Evolutionary conservation across 805 yeast genomes (phyloP).

Genomic region (Jamesozyma gamospora): DNA sequence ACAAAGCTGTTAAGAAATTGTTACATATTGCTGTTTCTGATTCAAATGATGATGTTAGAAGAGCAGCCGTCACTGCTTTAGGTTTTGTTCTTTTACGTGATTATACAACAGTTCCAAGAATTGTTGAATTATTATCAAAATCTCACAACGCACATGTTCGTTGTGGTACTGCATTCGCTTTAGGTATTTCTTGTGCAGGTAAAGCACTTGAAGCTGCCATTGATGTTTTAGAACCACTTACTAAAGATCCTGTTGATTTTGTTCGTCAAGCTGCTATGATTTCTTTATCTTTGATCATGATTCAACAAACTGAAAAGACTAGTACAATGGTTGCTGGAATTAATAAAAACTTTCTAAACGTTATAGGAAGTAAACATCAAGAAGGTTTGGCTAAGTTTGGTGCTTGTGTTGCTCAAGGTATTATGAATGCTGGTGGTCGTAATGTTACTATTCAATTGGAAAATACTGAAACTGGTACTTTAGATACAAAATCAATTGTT

Average conservation of each 20-base stretch:
- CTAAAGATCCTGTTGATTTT: slow-evolving; percentile 90
- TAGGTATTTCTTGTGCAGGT: slow-evolving; percentile 96
- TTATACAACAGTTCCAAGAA: slow-evolving; percentile 86
- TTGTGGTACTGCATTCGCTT: slow-evolving; percentile 95
- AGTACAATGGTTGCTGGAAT: slow-evolving; percentile 71
- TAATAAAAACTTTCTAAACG: slow-evolving; percentile 62
- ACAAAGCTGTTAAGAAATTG: slow-evolving; percentile 73
- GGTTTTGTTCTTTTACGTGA: slow-evolving; percentile 89
- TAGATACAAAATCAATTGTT: slow-evolving; percentile 83
- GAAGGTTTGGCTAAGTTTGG: slow-evolving; percentile 97
- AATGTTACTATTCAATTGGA: slow-evolving; percentile 91
- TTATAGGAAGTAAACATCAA: slow-evolving; percentile 81
- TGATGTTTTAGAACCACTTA: slow-evolving; percentile 84
- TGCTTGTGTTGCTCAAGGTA: slow-evolving; percentile 94
- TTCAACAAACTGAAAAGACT: slow-evolving; percentile 77
- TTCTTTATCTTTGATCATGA: slow-evolving; percentile 82
- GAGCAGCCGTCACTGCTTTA: slow-evolving; percentile 86
- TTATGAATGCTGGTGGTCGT: slow-evolving; percentile 97
- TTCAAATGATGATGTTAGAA: slow-evolving; percentile 90
- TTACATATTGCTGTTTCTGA: slow-evolving; percentile 94
- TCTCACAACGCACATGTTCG: slow-evolving; percentile 97
- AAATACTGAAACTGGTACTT: slow-evolving; percentile 77
- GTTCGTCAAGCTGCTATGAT: slow-evolving; percentile 97
- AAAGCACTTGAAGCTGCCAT: slow-evolving; percentile 80
- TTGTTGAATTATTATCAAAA: slow-evolving; percentile 85